phyloP scores from a whole-genome alignment of 108 stramenopile species.

The Bacterosira constricta region DNA sequence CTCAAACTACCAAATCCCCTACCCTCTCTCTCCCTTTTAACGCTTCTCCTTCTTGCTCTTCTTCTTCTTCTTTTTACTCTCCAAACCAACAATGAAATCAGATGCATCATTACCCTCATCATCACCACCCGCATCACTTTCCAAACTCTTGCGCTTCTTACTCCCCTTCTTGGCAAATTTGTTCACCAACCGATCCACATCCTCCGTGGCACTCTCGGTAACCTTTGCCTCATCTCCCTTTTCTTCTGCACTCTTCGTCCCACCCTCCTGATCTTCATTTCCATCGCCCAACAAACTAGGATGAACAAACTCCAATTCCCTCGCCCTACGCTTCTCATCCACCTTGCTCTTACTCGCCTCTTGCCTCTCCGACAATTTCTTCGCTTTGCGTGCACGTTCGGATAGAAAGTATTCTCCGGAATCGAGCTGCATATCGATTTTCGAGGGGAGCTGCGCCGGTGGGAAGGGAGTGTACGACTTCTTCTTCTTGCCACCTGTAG shows the following conservation, averaged over 20 bases:
- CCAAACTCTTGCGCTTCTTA: constrained; percentile 8
- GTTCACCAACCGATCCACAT: constrained; percentile 24
- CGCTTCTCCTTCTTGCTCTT: not conserved
- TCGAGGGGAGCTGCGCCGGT: constrained; percentile 88
- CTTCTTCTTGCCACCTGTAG: constrained; percentile 61
- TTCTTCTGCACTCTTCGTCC: too few relatives aligned
- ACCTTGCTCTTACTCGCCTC: constrained; percentile 40
- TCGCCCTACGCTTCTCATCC: constrained; percentile 62
- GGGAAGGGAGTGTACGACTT: constrained; percentile 98
- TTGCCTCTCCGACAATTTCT: constrained; percentile 59
- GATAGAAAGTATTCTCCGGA: constrained; percentile 91
- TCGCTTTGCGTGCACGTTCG: constrained; percentile 68
- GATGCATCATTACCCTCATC: not conserved
- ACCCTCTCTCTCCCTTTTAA: not conserved
- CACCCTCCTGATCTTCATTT: not conserved
- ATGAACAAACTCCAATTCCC: constrained; percentile 53
- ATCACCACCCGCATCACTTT: too few relatives aligned
- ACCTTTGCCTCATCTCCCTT: not conserved
- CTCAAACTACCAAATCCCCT: too few relatives aligned
- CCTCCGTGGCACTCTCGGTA: not conserved
- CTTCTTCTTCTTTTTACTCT: not conserved
- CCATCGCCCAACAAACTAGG: constrained; percentile 1
- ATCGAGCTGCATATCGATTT: constrained; percentile 95
- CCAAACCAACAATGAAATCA: not conserved
- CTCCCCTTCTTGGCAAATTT: constrained; percentile 25